Evolutionary conservation across 2,329 filamentous ascomycete genomes (phyloP).

Genomic region (Seiridium cupressi): DNA sequence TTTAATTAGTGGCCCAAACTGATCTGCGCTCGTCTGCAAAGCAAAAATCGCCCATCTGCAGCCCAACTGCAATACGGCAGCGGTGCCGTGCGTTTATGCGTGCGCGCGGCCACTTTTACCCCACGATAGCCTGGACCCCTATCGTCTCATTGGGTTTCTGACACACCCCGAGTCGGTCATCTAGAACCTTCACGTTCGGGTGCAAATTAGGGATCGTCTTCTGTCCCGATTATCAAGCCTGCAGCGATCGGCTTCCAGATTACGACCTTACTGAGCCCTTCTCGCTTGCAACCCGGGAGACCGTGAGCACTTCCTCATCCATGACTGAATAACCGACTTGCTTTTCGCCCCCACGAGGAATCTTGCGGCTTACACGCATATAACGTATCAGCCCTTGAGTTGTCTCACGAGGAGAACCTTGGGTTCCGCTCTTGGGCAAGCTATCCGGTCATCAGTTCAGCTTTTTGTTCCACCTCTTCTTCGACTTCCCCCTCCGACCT

Average conservation of each 20-base stretch:
- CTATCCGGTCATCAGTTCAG: background rate
- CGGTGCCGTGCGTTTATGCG: background rate
- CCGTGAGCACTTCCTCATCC: background rate
- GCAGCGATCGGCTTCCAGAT: too few relatives aligned
- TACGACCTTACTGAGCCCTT: background rate
- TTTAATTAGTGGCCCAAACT: background rate
- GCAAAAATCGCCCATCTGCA: constrained; percentile 1
- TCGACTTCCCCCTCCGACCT: background rate
- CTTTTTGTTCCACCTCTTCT: background rate
- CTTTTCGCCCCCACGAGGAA: constrained; percentile 3
- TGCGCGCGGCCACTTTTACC: constrained; percentile 4
- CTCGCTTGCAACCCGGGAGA: background rate
- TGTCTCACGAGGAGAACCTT: background rate
- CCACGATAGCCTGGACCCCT: constrained; percentile 7
- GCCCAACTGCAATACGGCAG: constrained; percentile 4
- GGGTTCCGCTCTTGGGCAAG: constrained; percentile 3
- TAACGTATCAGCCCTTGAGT: background rate
- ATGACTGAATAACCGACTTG: background rate
- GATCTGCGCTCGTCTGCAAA: background rate
- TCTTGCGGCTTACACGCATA: background rate
- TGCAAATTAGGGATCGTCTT: background rate
- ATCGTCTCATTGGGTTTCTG: constrained; percentile 5
- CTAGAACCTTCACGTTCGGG: background rate
- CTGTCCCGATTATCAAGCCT: background rate
- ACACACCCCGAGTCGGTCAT: background rate